Conservation (phyloP, 1,284 basidiomycete genomes). For the Mycosarcoma mackinlayi region DNA sequence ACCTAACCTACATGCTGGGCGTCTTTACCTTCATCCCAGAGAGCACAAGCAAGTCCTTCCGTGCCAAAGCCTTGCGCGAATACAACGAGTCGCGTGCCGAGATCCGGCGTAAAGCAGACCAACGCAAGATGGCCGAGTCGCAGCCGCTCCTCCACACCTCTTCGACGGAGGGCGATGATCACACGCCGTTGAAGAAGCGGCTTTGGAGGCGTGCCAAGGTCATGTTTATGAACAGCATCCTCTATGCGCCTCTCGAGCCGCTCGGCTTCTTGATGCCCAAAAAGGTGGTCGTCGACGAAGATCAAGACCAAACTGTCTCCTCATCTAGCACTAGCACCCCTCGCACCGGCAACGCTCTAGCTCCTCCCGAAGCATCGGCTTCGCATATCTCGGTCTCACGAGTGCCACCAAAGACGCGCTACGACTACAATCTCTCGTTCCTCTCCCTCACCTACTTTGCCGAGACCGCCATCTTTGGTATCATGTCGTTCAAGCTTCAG, state of each 20-base stretch:
- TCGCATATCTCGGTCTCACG: slow-evolving; percentile 62
- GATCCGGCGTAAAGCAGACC: slow-evolving; percentile 38
- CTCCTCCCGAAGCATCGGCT: slow-evolving; percentile 36
- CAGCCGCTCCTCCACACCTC: slow-evolving; percentile 36
- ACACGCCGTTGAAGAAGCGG: slow-evolving; percentile 32
- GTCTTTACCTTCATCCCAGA: slow-evolving; percentile 60
- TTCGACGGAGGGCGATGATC: slow-evolving; percentile 5
- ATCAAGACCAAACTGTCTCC: slow-evolving; percentile 4
- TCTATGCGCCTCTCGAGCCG: slow-evolving; percentile 52
- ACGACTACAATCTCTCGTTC: slow-evolving; percentile 63
- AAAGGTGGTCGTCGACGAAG: slow-evolving; percentile 33
- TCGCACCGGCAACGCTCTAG: slow-evolving; percentile 13
- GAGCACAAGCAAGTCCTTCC: slow-evolving; percentile 48
- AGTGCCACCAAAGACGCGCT: slow-evolving; percentile 28
- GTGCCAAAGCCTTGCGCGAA: slow-evolving; percentile 42
- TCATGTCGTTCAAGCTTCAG: slow-evolving; percentile 63
- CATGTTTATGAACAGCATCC: slow-evolving; percentile 39
- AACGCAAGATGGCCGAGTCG: slow-evolving; percentile 37
- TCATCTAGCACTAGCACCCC: slow-evolving; percentile 22
- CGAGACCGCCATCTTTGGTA: slow-evolving; percentile 56
- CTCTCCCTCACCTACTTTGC: slow-evolving; percentile 61
- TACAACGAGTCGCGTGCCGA: slow-evolving; percentile 33
- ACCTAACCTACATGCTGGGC: slow-evolving; percentile 53
- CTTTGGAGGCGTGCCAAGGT: slow-evolving; percentile 46
- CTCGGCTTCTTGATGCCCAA: slow-evolving; percentile 57